Percentiles rank a stretch among this genome's conserved stretches.
These are phyloP conservation scores for Rhodotorula sp. DNA, from an alignment of 1,284 basidiomycete species.

Conservation along the genomic window DNA sequence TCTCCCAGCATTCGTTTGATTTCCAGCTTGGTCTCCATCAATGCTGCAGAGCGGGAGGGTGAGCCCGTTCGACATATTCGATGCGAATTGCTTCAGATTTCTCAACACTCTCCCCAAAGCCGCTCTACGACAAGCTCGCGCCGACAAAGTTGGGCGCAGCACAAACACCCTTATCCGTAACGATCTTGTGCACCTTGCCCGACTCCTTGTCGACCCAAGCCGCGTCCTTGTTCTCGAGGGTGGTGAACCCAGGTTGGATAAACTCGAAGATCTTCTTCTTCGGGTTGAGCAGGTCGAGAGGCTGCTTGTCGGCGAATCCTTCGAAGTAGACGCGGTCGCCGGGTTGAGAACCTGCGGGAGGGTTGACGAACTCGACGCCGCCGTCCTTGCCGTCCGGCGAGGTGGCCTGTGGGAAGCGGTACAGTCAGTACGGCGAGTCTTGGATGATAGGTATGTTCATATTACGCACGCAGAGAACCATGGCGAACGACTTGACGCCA, in stretches of 20 bases:
- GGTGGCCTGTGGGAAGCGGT: slow-evolving; percentile 61
- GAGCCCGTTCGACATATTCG: background rate
- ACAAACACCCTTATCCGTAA: slow-evolving; percentile 79
- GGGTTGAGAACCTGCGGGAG: slow-evolving; percentile 78
- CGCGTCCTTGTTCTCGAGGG: slow-evolving; percentile 77
- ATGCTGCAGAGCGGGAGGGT: background rate
- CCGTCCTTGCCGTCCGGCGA: slow-evolving; percentile 67
- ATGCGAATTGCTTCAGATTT: background rate
- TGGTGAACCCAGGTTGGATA: slow-evolving; percentile 83
- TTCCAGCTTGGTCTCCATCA: background rate
- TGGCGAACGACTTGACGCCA: slow-evolving; percentile 91
- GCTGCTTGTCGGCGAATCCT: slow-evolving; percentile 53
- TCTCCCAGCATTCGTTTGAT: background rate
- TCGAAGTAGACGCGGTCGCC: slow-evolving; percentile 94
- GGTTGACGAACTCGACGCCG: slow-evolving; percentile 79
- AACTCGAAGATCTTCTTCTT: slow-evolving; percentile 98
- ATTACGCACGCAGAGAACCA: slow-evolving; percentile 79
- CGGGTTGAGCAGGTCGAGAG: slow-evolving; percentile 70
- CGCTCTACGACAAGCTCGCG: slow-evolving; percentile 72
- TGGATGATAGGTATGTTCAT: background rate
- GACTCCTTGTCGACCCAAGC: slow-evolving; percentile 81
- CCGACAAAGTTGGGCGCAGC: slow-evolving; percentile 76
- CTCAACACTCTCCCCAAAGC: background rate
- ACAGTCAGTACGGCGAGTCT: background rate
- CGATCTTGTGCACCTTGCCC: slow-evolving; percentile 73